Percentiles rank a stretch among this genome's conserved stretches.
Conservation (phyloP, 441 rosid genomes). For the Adansonia grandidieri region DNA sequence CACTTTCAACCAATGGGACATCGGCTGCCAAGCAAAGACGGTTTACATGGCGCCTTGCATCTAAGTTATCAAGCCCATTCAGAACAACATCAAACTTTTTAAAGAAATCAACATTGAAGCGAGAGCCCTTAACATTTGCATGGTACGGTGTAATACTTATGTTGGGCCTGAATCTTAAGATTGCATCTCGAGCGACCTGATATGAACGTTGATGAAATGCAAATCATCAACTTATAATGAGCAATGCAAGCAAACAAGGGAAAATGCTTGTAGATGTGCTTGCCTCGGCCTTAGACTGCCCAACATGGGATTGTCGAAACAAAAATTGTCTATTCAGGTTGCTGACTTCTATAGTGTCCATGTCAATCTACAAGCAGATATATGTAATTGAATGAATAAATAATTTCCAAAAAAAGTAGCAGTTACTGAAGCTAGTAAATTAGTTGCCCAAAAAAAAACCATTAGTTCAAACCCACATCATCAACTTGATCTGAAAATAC, state of each 20-base stretch:
- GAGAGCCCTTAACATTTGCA: constrained; percentile 84
- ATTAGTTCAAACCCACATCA: neutral
- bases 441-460: neutral
- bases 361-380: constrained; percentile 73
- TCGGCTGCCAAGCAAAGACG: constrained; percentile 97
- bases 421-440: neutral
- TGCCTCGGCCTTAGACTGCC: constrained; percentile 97
- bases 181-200: constrained; percentile 98
- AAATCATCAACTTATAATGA: neutral
- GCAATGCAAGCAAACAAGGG: constrained; percentile 7
- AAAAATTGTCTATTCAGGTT: constrained; percentile 95
- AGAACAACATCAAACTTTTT: constrained; percentile 91
- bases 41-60: constrained; percentile 95
- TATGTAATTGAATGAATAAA: constrained; percentile 22
- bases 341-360: constrained; percentile 99
- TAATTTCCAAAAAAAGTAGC: neutral
- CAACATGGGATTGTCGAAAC: constrained; percentile 91
- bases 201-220: constrained; percentile 27
- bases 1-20: constrained; percentile 96
- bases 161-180: constrained; percentile 85
- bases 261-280: constrained; percentile 14
- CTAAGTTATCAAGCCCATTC: constrained; percentile 96
- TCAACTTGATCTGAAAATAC: neutral
- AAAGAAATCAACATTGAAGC: constrained; percentile 84
- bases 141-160: constrained; percentile 80